phyloP scores from a whole-genome alignment of 306 rosid genomes.

The Abrus pulchellus region DNA sequence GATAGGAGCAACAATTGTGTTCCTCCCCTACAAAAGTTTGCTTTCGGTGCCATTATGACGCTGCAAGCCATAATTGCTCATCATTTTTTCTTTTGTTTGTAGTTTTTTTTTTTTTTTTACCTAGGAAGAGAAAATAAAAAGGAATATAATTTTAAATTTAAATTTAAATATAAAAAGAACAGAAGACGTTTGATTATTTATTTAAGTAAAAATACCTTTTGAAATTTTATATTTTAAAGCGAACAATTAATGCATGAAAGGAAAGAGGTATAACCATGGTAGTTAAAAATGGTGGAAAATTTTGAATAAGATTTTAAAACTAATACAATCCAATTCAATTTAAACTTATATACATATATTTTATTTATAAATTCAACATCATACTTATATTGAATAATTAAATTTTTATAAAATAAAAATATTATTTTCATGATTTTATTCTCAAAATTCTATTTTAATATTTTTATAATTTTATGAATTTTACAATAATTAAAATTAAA shows the following conservation, averaged over 20 bases:
- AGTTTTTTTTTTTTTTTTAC: not conserved
- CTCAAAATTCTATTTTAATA: not conserved
- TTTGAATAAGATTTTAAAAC: no score
- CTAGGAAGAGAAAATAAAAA: no score
- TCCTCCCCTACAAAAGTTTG: constrained; percentile 10
- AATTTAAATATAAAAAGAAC: no score
- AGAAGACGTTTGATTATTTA: no score
- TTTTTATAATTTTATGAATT: not conserved
- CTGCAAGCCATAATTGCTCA: not conserved
- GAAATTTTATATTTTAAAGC: no score
- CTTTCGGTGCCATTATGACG: constrained; percentile 56
- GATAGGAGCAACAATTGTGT: not conserved
- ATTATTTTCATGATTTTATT: not conserved
- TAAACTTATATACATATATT: not conserved
- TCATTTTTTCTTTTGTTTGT: not conserved
- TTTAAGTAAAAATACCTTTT: no score
- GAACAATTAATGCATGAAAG: not conserved
- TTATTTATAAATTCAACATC: not conserved
- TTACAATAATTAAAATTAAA: not conserved
- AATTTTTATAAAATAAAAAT: not conserved
- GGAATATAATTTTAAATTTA: no score
- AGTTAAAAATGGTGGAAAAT: no score
- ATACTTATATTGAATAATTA: not conserved
- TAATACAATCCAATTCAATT: not conserved
- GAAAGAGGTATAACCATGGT: not conserved